phyloP scores from a whole-genome alignment of 2,329 filamentous ascomycete species.

The Trichophyton rubrum region DNA sequence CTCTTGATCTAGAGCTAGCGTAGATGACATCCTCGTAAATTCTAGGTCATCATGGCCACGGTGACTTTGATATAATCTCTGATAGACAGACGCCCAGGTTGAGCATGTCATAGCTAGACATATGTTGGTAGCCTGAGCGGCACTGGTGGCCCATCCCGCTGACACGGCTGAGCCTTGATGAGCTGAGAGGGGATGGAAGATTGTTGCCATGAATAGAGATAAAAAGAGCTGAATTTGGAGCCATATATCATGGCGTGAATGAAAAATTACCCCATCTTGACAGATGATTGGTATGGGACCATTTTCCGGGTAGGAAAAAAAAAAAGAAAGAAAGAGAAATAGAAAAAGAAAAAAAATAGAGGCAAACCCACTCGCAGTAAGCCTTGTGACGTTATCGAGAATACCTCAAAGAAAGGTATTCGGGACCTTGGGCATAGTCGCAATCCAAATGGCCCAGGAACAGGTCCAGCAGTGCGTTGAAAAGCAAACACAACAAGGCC shows the following conservation, averaged over 20 bases:
- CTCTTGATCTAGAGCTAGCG: background rate
- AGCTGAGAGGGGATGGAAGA: background rate
- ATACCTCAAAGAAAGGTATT: constrained; percentile 1
- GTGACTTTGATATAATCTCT: background rate
- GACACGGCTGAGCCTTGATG: background rate
- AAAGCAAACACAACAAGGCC: background rate
- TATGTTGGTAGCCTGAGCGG: background rate
- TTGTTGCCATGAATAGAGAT: background rate
- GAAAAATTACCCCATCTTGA: background rate
- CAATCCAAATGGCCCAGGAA: background rate
- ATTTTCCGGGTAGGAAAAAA: background rate
- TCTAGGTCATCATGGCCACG: background rate
- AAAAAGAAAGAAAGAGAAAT: background rate
- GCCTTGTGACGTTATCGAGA: constrained; percentile 1
- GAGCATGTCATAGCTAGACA: background rate
- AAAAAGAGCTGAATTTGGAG: background rate
- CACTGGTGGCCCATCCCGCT: background rate
- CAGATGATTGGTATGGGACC: background rate
- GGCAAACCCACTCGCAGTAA: background rate
- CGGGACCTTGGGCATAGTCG: background rate
- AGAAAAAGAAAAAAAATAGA: background rate
- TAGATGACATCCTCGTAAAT: background rate
- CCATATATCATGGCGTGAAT: background rate
- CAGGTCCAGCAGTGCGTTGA: background rate
- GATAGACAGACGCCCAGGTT: background rate